A percentile compares a stretch with the other conserved stretches of the same genome.
Evolutionary conservation across 192 early-diverging fungal genomes (phyloP).

Genomic region (Umbelopsis sp.): DNA sequence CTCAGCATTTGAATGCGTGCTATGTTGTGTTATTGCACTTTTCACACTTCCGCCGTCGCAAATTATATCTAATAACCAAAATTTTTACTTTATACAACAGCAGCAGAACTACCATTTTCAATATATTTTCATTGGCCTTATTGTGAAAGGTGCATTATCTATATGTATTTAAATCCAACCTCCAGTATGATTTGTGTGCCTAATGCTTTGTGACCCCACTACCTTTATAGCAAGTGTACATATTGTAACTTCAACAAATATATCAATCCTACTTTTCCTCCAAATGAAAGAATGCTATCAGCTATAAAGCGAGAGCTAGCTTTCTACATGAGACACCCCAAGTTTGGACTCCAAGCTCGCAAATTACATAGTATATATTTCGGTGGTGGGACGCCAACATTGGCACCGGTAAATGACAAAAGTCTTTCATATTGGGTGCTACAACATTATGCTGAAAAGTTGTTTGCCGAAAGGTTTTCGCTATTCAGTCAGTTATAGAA

Average conservation of each 20-base stretch:
- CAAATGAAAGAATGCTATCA: slow-evolving; percentile 45
- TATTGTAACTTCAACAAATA: slow-evolving; percentile 66
- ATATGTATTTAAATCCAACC: neutral
- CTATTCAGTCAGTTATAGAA: slow-evolving; percentile 39
- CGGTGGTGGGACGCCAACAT: slow-evolving; percentile 57
- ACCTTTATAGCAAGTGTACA: slow-evolving; percentile 47
- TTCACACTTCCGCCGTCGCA: too few relatives aligned
- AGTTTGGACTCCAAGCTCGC: slow-evolving; percentile 28
- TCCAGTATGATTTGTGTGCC: neutral
- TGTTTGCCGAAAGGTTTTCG: slow-evolving; percentile 35
- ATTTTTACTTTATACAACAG: neutral
- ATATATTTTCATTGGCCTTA: slow-evolving; percentile 63
- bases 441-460: neutral
- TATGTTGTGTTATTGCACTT: too few relatives aligned
- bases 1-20: too few relatives aligned
- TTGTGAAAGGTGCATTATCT: slow-evolving; percentile 44
- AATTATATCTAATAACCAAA: neutral
- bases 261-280: slow-evolving; percentile 42
- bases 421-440: neutral
- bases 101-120: slow-evolving; percentile 31
- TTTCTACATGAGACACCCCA: slow-evolving; percentile 36
- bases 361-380: slow-evolving; percentile 53
- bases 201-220: neutral
- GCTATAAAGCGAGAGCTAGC: slow-evolving; percentile 42
- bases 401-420: neutral